Conservation (phyloP, 257 asterid species). For the Thymus quinquecostatus region DNA sequence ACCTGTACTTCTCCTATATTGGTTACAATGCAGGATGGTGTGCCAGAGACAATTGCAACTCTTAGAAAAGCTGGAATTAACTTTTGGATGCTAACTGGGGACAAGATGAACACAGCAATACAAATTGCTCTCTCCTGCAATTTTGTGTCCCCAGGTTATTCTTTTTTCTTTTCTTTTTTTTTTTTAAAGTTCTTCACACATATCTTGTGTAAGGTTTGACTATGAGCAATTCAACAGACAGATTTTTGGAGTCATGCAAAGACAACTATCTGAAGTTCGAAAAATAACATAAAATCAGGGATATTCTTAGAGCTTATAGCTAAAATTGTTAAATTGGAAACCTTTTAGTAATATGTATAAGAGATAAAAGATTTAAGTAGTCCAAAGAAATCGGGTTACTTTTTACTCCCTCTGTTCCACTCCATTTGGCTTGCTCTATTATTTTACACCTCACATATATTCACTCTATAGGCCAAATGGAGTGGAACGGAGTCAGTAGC, state of each 20-base stretch:
- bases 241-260: slow-evolving; percentile 6
- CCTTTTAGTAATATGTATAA: not conserved
- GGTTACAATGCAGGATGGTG: slow-evolving; percentile 74
- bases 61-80: slow-evolving; percentile 94
- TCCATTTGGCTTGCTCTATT: too few relatives aligned
- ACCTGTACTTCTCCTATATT: slow-evolving; percentile 27
- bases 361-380: not conserved
- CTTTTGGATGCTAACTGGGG: slow-evolving; percentile 99
- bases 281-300: not conserved
- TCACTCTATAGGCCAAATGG: too few relatives aligned
- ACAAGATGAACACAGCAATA: slow-evolving; percentile 92
- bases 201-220: slow-evolving; percentile 18
- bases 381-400: not conserved
- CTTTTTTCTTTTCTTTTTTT: slow-evolving; percentile 8
- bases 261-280: slow-evolving; percentile 22
- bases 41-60: slow-evolving; percentile 91
- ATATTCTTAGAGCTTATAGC: not conserved
- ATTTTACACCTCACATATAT: too few relatives aligned
- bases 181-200: slow-evolving; percentile 14
- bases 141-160: slow-evolving; percentile 92
- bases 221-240: not conserved
- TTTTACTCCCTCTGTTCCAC: not conserved
- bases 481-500: not conserved
- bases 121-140: slow-evolving; percentile 98
- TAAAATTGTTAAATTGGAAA: slow-evolving; percentile 9